Base-by-base conservation (phyloP, 2,329 filamentous ascomycete species). In the Fusarium illudens region DNA sequence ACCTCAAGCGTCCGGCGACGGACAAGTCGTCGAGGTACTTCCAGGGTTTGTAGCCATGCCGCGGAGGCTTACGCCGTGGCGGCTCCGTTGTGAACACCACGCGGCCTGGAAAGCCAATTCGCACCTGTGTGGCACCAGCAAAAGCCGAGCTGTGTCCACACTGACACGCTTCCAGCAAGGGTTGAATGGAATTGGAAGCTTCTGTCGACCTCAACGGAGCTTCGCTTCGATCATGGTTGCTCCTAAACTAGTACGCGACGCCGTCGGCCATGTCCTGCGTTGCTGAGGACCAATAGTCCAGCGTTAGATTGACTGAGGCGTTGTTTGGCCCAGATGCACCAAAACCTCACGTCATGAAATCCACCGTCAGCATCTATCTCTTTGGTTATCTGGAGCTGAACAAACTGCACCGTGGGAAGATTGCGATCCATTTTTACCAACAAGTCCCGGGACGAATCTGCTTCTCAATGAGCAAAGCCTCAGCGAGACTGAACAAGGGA, bases 81-180 rank as follows among this genome's bases (percentile, higher is more conserved):
- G 59, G 58, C 55, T 44, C 58, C 53, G 52, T 62, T 54, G 56
- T 52, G 61, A 63, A 65, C 61, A 64, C 56, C 58, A 63, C 58
- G 58, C 60, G 58, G 58, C 61, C 48, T 54, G 30, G 54, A 34
- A 19, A 42, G n/a, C 59, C 53, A 71, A 62, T 60, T 54, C 36
- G 54, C 44, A 60, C 51, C 39, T 50, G 48, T 42, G 49, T 29
- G 27, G 39, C 39, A 46, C 29, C 55, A 72, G 60, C 49, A 56
- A 62, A 66, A 65, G 48, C 63, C 57, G 67, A 56, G 54, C 53
- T 58, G 62, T 71, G 55, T 53, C 67, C 62, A 68, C 59, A 39
- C 52, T 54, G 67, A 63, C 67, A 60, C 46, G 25, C 37, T 42
- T 25, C 39, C 27, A 49, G 48, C 54, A 62, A 65, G 66, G 60